These are phyloP conservation scores for Periconia sp. DNA, from an alignment of 2,329 filamentous ascomycete genomes.

Conservation along the genomic window DNA sequence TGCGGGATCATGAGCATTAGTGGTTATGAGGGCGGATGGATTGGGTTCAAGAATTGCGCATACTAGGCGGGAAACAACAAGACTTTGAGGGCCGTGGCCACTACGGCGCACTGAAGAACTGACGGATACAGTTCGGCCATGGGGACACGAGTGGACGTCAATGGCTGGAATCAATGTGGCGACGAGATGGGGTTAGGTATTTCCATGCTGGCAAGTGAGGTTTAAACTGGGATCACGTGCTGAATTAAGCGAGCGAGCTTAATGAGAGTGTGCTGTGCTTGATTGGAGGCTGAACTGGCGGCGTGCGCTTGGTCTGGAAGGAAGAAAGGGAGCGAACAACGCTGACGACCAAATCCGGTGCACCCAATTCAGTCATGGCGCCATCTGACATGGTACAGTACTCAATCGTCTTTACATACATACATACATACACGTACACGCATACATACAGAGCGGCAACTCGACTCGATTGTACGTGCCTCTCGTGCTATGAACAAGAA, in stretches of 20 bases:
- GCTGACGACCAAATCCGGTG: too few species aligned
- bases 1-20: slow-evolving; percentile 29
- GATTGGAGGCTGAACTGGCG: neutral
- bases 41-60: slow-evolving; percentile 43
- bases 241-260: neutral
- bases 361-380: too few species aligned
- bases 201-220: slow-evolving; percentile 3
- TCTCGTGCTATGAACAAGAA: too few species aligned
- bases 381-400: too few species aligned
- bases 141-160: slow-evolving; percentile 14
- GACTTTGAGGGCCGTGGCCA: slow-evolving; percentile 86
- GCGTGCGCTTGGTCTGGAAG: neutral
- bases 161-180: too few species aligned
- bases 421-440: too few species aligned
- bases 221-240: neutral
- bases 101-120: slow-evolving; percentile 82
- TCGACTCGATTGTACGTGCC: too few species aligned
- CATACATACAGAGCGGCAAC: too few species aligned
- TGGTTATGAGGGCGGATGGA: neutral
- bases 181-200: slow-evolving; percentile 18
- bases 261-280: neutral
- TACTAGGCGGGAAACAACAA: slow-evolving; percentile 94
- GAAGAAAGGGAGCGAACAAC: too few species aligned
- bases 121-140: slow-evolving; percentile 86
- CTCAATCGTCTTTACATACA: too few species aligned